Percentiles rank a stretch among this genome's conserved stretches.
Conservation (phyloP, 2,329 filamentous ascomycete species). For the Emmonsiellopsis sp. region DNA sequence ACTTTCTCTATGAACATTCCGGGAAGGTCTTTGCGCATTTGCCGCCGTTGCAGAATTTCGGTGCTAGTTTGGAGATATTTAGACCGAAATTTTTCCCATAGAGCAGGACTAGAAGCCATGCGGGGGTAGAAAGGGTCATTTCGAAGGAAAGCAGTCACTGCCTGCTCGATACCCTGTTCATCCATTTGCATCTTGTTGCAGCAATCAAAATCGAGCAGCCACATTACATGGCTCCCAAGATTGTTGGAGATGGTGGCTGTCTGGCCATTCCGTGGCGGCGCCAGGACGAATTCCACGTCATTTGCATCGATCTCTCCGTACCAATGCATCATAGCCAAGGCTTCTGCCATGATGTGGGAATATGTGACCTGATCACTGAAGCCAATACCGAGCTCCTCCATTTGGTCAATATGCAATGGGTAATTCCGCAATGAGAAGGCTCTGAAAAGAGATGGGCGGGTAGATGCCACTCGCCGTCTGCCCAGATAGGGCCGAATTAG, state of each 20-base stretch:
- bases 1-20: constrained; percentile 4
- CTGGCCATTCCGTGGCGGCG: constrained; percentile 5
- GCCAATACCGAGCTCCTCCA: constrained; percentile 34
- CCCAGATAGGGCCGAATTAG: constrained; percentile 43
- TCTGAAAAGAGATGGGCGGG: constrained; percentile 14
- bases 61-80: constrained; percentile 17
- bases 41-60: not conserved
- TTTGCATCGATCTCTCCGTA: constrained; percentile 38
- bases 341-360: constrained; percentile 39
- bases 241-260: constrained; percentile 6
- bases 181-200: constrained; percentile 31
- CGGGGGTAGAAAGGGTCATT: constrained; percentile 47
- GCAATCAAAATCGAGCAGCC: constrained; percentile 43
- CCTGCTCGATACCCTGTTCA: constrained; percentile 29
- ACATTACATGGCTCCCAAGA: constrained; percentile 30
- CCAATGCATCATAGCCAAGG: constrained; percentile 45
- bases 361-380: constrained; percentile 20
- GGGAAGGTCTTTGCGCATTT: not conserved
- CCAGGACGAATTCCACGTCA: constrained; percentile 49
- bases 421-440: constrained; percentile 39
- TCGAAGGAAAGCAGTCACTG: constrained; percentile 35
- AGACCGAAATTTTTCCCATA: constrained; percentile 20
- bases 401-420: constrained; percentile 41
- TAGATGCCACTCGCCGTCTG: constrained; percentile 14
- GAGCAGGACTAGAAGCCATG: constrained; percentile 16